A percentile compares a stretch with the other conserved stretches of the same genome.
phyloP scores from a whole-genome alignment of 2,329 filamentous ascomycete species.

The Aureobasidium sp. region DNA sequence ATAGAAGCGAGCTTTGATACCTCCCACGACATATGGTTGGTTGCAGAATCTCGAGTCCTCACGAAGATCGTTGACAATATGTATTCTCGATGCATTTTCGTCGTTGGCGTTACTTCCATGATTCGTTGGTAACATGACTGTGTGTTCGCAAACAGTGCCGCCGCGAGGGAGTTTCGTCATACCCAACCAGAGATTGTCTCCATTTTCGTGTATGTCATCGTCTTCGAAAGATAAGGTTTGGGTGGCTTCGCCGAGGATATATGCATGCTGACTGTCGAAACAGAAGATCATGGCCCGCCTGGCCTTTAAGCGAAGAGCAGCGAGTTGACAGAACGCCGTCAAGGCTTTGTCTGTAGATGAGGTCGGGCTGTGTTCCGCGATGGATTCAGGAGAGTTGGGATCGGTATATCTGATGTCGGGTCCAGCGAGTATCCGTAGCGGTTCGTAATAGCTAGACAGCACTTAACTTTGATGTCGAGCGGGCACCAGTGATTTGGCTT shows the following conservation, averaged over 20 bases:
- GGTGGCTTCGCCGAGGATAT: slow-evolving; percentile 47
- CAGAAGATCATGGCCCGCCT: slow-evolving; percentile 36
- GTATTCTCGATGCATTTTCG: slow-evolving; percentile 18
- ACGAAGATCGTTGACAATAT: slow-evolving; percentile 27
- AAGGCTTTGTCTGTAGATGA: slow-evolving; percentile 28
- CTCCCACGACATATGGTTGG: slow-evolving; percentile 23
- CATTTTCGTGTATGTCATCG: slow-evolving; percentile 27
- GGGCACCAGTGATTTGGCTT: slow-evolving; percentile 22
- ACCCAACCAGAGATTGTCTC: slow-evolving; percentile 31
- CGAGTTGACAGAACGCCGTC: slow-evolving; percentile 31
- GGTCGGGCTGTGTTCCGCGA: slow-evolving; percentile 3
- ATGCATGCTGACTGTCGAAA: slow-evolving; percentile 43
- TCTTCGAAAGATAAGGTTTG: slow-evolving; percentile 35
- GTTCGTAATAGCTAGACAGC: slow-evolving; percentile 23
- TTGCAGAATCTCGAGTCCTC: slow-evolving; percentile 25
- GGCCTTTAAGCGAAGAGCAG: slow-evolving; percentile 31
- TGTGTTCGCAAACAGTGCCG: slow-evolving; percentile 30
- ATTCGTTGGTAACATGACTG: slow-evolving; percentile 19
- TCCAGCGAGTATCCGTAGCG: slow-evolving; percentile 18
- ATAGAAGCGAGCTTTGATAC: slow-evolving; percentile 20
- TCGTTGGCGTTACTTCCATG: slow-evolving; percentile 24
- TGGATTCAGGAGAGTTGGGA: slow-evolving; percentile 12
- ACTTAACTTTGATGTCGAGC: slow-evolving; percentile 22
- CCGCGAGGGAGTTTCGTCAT: slow-evolving; percentile 30
- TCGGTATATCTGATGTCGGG: slow-evolving; percentile 16